These are phyloP conservation scores for Pseudozyma sp. DNA, from an alignment of 1,284 basidiomycete genomes.

Conservation along the genomic window DNA sequence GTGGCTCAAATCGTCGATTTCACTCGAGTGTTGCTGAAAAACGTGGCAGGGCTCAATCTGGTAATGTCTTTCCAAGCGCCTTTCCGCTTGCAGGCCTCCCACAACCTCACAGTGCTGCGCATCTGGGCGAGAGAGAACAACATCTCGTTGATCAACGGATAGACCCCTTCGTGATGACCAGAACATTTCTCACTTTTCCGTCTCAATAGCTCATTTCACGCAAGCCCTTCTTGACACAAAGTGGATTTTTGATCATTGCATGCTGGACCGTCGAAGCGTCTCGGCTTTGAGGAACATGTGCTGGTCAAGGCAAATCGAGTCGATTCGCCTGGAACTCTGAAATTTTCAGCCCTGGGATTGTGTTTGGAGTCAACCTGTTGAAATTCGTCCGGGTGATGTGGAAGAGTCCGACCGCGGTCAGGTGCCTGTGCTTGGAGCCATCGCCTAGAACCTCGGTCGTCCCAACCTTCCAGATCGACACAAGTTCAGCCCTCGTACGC, in stretches of 20 bases:
- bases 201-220: too few species aligned
- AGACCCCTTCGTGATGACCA: not conserved
- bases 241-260: too few species aligned
- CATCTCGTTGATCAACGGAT: conserved; percentile 12
- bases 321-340: not conserved
- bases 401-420: conserved; percentile 2
- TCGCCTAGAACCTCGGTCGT: not conserved
- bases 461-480: conserved; percentile 14
- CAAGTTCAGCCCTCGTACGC: not conserved
- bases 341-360: not conserved
- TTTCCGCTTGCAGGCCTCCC: not conserved
- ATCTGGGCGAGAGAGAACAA: conserved; percentile 10
- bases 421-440: not conserved
- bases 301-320: not conserved
- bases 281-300: too few species aligned
- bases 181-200: too few species aligned
- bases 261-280: too few species aligned
- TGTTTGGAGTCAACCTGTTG: not conserved
- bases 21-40: conserved; percentile 1
- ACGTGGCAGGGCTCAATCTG: not conserved
- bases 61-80: conserved; percentile 20
- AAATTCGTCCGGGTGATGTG: not conserved
- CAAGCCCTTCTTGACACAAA: too few species aligned
- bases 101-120: conserved; percentile 2
- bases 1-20: conserved; percentile 15